Conservation (phyloP, 108 stramenopile genomes). For the Heterococcus sp. region DNA sequence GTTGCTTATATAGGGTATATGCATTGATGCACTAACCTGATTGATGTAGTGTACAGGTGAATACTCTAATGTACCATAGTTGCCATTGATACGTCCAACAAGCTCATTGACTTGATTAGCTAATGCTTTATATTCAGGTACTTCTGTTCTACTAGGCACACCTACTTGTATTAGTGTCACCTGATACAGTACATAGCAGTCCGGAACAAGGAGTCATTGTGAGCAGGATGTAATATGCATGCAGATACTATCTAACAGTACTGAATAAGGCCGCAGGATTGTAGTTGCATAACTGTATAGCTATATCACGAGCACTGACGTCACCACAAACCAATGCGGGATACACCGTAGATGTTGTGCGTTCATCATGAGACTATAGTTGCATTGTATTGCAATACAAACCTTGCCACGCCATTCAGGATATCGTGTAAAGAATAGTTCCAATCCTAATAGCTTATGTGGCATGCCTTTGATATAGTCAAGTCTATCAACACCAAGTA, state of each 20-base stretch:
- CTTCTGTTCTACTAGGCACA: constrained; percentile 44
- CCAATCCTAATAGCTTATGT: constrained; percentile 47
- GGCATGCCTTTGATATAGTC: constrained; percentile 56
- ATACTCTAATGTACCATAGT: constrained; percentile 45
- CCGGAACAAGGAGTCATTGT: no score
- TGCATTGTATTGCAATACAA: not conserved
- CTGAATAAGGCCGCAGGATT: no score
- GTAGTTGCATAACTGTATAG: no score
- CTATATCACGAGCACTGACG: no score
- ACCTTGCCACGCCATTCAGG: constrained; percentile 46
- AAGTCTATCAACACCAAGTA: constrained; percentile 49
- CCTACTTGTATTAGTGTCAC: constrained; percentile 48
- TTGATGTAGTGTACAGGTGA: constrained; percentile 52
- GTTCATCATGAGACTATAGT: no score
- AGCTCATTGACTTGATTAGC: constrained; percentile 42
- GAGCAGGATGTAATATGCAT: no score
- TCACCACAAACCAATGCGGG: no score
- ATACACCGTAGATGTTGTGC: no score
- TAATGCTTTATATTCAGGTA: constrained; percentile 44
- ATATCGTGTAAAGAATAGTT: constrained; percentile 44
- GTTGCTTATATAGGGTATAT: no score
- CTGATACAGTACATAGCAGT: no score
- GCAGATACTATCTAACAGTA: no score
- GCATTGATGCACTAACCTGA: no score
- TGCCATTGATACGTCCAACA: constrained; percentile 50